phyloP scores from a whole-genome alignment of 495 filamentous ascomycete species.

The Neurospora sublineolata region DNA sequence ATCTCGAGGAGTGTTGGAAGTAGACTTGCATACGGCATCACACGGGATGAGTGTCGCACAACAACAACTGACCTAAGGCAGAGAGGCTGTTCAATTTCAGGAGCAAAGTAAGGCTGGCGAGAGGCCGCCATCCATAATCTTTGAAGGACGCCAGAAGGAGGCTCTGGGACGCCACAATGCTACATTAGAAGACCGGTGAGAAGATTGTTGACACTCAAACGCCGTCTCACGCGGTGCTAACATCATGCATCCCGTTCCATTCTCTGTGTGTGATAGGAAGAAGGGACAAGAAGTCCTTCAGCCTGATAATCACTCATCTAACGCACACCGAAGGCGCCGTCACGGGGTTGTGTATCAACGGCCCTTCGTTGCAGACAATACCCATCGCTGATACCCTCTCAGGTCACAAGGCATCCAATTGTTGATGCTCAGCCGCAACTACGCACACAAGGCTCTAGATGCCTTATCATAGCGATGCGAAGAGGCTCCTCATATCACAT shows the following conservation, averaged over 20 bases:
- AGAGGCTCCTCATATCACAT: accelerated
- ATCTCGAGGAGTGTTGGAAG: not conserved
- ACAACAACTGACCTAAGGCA: not conserved
- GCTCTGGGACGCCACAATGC: not conserved
- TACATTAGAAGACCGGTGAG: not conserved
- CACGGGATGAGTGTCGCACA: not conserved
- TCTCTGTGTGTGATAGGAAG: not conserved
- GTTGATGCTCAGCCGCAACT: not conserved
- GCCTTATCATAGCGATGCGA: not conserved
- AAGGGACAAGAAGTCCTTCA: not conserved
- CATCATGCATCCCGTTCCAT: not conserved
- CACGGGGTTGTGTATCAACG: not conserved
- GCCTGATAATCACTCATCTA: not conserved
- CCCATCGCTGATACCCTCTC: not conserved
- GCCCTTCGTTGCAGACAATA: not conserved
- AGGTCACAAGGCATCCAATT: not conserved
- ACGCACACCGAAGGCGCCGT: not conserved
- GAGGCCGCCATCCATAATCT: not conserved
- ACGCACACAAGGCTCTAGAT: not conserved
- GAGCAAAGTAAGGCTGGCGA: not conserved
- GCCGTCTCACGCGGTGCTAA: not conserved
- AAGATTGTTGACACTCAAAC: not conserved
- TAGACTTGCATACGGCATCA: not conserved
- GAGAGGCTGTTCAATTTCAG: not conserved
- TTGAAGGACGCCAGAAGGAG: not conserved